Conservation (phyloP, 1,139 yeast species). For the Kluyveromyces sp. region DNA sequence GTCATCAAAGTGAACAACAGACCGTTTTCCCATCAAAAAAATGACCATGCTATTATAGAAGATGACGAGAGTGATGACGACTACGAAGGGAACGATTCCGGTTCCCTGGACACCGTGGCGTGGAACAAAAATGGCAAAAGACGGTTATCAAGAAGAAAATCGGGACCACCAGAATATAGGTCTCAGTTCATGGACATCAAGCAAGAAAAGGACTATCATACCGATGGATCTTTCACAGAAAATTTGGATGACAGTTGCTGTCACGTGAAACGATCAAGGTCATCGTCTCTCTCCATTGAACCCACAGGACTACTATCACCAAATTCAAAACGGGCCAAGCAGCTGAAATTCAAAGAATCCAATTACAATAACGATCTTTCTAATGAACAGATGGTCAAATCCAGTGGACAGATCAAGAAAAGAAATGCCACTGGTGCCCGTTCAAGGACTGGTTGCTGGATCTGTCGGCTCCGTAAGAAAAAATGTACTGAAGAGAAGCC, state of each 20-base stretch:
- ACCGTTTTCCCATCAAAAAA: constrained; percentile 15
- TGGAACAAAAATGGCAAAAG: constrained; percentile 32
- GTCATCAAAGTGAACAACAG: constrained; percentile 20
- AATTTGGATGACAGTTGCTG: constrained; percentile 7
- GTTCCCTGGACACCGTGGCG: constrained; percentile 20
- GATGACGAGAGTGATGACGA: constrained; percentile 18
- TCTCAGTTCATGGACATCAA: constrained; percentile 7
- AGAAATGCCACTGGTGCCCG: constrained; percentile 33
- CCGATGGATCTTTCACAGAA: constrained; percentile 10
- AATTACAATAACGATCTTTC: constrained; percentile 6
- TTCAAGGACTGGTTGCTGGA: constrained; percentile 62
- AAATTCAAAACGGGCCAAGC: constrained; percentile 2
- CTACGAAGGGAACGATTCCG: constrained; percentile 9
- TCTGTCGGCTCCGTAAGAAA: constrained; percentile 58
- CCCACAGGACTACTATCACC: constrained; percentile 1
- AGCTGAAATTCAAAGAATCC: constrained; percentile 7
- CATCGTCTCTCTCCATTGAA: constrained; percentile 5
- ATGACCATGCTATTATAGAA: constrained; percentile 16
- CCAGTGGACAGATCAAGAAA: constrained; percentile 11
- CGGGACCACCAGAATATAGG: constrained; percentile 14
- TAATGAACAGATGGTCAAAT: constrained; percentile 6
- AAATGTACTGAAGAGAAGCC: constrained; percentile 61
- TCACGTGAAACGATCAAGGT: constrained; percentile 4
- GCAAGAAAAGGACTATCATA: constrained; percentile 1
- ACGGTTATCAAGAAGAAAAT: constrained; percentile 19